A percentile compares a stretch with the other conserved stretches of the same genome.
phyloP scores from a whole-genome alignment of 805 yeast species.

The Myxozyma nipponensis region DNA sequence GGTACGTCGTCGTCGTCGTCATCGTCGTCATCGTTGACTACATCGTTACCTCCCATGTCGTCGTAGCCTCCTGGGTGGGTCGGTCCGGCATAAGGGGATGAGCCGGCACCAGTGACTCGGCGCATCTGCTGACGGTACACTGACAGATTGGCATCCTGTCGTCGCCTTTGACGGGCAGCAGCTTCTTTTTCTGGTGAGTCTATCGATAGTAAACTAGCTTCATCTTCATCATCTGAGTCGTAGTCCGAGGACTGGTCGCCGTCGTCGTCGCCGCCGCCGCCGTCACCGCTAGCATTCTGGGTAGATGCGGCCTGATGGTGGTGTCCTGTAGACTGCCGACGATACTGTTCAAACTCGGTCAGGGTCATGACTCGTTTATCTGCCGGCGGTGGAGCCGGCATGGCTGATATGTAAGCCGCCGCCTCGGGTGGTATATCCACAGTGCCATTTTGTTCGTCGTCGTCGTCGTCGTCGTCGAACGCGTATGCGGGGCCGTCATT shows the following conservation, averaged over 20 bases:
- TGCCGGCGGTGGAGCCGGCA: slow-evolving; percentile 4
- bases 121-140: not conserved
- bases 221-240: slow-evolving; percentile 15
- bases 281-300: slow-evolving; percentile 18
- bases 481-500: not conserved
- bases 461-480: not conserved
- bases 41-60: slow-evolving; percentile 13
- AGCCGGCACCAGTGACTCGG: not conserved
- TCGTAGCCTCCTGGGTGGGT: slow-evolving; percentile 1
- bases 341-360: slow-evolving; percentile 30
- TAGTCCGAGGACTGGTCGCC: slow-evolving; percentile 1
- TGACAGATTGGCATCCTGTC: slow-evolving; percentile 36
- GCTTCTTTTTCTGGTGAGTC: not conserved
- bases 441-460: not conserved
- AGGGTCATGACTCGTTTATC: slow-evolving; percentile 31
- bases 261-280: not conserved
- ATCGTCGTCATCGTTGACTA: slow-evolving; percentile 33
- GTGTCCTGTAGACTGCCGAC: not conserved
- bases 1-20: slow-evolving; percentile 43
- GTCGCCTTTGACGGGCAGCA: slow-evolving; percentile 41
- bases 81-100: slow-evolving; percentile 1
- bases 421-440: slow-evolving; percentile 14
- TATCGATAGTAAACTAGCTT: slow-evolving; percentile 3
- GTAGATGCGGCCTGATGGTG: not conserved
- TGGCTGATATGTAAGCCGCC: not conserved